phyloP scores from a whole-genome alignment of 345 rosid genomes.

The Excoecaria cochinchinensis region DNA sequence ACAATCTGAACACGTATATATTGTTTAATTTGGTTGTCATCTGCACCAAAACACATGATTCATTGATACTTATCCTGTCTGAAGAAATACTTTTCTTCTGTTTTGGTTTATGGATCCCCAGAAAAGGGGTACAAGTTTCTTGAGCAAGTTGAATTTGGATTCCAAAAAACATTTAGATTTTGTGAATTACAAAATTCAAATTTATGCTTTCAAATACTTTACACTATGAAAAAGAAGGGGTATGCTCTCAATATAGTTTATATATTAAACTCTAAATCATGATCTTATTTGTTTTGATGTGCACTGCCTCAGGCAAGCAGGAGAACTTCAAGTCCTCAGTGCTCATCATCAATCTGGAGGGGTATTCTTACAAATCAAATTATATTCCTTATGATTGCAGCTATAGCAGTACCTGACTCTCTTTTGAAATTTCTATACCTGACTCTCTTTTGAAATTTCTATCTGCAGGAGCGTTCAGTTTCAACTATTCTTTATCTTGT shows the following conservation, averaged over 20 bases:
- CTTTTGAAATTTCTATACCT: not conserved
- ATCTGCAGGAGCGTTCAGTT: constrained; percentile 72
- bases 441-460: not conserved
- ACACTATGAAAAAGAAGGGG: no score
- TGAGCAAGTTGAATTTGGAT: not conserved
- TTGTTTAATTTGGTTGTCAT: not conserved
- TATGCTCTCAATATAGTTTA: no score
- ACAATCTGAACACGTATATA: not conserved
- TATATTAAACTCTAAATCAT: not conserved
- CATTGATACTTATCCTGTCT: not conserved
- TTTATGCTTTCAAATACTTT: not conserved
- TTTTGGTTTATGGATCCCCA: not conserved
- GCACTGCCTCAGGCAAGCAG: constrained; percentile 55
- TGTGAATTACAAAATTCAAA: not conserved
- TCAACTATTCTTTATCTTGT: constrained; percentile 95
- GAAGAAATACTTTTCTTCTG: constrained; percentile 1
- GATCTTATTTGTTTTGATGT: constrained; percentile 17
- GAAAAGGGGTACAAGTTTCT: not conserved
- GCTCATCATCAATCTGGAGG: constrained; percentile 99
- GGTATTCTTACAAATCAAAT: constrained; percentile 34
- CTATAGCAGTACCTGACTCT: constrained; percentile 4
- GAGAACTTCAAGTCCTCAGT: constrained; percentile 85
- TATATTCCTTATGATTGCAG: constrained; percentile 12
- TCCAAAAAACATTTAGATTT: not conserved
- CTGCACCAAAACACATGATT: not conserved